Conservation (phyloP, 2,329 filamentous ascomycete genomes). For the Emergomyces pasteurianus region DNA sequence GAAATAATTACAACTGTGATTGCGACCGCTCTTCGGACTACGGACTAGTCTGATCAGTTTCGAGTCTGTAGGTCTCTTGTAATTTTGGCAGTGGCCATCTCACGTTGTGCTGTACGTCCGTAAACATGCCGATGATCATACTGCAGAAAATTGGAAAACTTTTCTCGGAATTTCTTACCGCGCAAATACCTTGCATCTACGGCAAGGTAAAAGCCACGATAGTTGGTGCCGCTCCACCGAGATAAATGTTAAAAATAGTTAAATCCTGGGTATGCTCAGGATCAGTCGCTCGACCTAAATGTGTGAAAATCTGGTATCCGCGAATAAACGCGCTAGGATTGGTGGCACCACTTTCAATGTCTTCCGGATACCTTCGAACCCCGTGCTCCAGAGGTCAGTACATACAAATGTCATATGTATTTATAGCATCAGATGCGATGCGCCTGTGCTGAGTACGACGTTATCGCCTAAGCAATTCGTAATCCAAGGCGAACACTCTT, state of each 20-base stretch:
- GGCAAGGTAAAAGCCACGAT: neutral
- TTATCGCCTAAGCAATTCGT: neutral
- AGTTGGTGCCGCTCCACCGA: neutral
- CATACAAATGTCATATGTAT: too few relatives aligned
- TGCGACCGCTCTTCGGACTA: too few relatives aligned
- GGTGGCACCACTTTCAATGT: too few relatives aligned
- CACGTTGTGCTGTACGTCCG: too few relatives aligned
- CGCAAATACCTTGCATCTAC: neutral
- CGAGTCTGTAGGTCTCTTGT: neutral
- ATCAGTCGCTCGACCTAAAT: neutral
- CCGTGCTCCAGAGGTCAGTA: too few relatives aligned
- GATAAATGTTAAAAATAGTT: neutral
- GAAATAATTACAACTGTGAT: too few relatives aligned
- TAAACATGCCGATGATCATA: neutral
- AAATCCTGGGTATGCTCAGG: neutral
- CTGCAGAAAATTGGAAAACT: neutral
- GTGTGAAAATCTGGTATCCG: neutral
- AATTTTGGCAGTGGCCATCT: neutral
- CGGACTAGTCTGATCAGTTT: neutral
- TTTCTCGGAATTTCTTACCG: neutral
- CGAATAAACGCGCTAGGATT: neutral
- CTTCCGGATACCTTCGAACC: too few relatives aligned
- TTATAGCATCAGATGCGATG: neutral
- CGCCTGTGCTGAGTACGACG: neutral
- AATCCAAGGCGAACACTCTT: neutral